A percentile compares a stretch with the other conserved stretches of the same genome.
phyloP scores from a whole-genome alignment of 305 asterid species.

The Withania somnifera region DNA sequence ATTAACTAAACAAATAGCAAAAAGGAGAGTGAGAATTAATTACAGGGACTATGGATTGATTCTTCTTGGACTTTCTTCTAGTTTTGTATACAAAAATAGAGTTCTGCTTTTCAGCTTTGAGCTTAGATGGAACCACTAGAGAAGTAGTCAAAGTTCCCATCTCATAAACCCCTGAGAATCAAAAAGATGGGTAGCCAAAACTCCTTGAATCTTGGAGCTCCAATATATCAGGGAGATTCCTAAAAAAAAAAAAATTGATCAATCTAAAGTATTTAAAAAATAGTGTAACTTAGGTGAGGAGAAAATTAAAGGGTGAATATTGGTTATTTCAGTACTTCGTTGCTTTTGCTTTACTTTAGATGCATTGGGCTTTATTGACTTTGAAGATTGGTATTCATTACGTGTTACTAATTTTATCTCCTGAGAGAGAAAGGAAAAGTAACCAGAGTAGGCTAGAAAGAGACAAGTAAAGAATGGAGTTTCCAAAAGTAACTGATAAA shows the following conservation, averaged over 20 bases:
- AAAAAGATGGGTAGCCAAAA: not conserved
- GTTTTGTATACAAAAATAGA: constrained; percentile 19
- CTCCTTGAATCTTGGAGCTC: not conserved
- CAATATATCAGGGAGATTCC: not conserved
- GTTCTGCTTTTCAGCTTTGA: constrained; percentile 16
- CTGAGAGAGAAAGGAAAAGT: not conserved
- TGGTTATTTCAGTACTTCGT: too few species aligned
- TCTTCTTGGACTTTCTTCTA: constrained; percentile 25
- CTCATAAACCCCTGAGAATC: too few species aligned
- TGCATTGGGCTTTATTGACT: not conserved
- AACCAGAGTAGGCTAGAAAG: not conserved
- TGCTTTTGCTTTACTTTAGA: not conserved
- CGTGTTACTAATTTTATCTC: not conserved
- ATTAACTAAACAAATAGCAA: too few species aligned
- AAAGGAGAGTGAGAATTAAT: not conserved
- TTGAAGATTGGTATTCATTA: not conserved
- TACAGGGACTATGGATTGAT: constrained; percentile 35
- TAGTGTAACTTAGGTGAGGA: not conserved
- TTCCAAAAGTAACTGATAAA: too few species aligned
- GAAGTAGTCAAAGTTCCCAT: constrained; percentile 49
- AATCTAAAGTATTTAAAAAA: not conserved
- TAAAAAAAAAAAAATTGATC: not conserved
- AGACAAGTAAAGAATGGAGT: not conserved
- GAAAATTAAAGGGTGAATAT: not conserved
- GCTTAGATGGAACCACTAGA: constrained; percentile 33